Evolutionary conservation across 2,329 filamentous ascomycete genomes (phyloP), one percentile per base, ranked within the genome.

Genomic region (Bipolaris zeicola): DNA sequence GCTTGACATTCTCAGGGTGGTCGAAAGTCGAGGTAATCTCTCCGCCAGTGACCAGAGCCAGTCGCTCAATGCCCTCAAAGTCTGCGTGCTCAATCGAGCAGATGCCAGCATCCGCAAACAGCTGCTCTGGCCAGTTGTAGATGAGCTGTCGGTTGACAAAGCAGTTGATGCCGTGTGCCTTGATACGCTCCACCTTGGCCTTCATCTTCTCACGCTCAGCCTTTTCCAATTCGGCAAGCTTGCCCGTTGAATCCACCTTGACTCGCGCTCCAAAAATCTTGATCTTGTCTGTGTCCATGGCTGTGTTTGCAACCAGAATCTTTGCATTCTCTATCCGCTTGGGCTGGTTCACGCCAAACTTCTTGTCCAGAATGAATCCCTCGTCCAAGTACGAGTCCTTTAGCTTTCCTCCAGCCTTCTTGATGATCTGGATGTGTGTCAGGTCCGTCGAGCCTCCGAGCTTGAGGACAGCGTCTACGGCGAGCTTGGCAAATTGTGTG

Each of bases 251-350:
- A 67, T 91, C 90, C 58, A 99, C 95, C 85, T 98, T 98, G 71
- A 99, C 92, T 57, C 94, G 87, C 14, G 95, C 95, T 62, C 95
- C 95, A 71, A 99, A 99, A 71, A 99, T 98, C 85, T 99, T 99
- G 82, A 99, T 91, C 84, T 99, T 99, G 81, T 99, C 95, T 34
- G 95, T 99, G 79, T 99, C 95, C 95, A 99, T 99, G 11, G 93
- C 90, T 46, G 95, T 99, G 81, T 99, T 99, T 63, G 95, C 95
- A 20, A 99, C 91, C 54, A 99, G 80, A 65, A 99, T 99, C 83
- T 98, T 99, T 65, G 94, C 95, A 77, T 99, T 98, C 78, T 98
- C 94, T 71, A 99, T 83, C 57, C 92, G 85, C 84, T 98, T 98
- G 52, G 95, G 95, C 79, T 99, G 95, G 82, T 98, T 98, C 56